Conservation (phyloP, 768 basidiomycete species). For the Rhodotorula kratochvilovae region DNA sequence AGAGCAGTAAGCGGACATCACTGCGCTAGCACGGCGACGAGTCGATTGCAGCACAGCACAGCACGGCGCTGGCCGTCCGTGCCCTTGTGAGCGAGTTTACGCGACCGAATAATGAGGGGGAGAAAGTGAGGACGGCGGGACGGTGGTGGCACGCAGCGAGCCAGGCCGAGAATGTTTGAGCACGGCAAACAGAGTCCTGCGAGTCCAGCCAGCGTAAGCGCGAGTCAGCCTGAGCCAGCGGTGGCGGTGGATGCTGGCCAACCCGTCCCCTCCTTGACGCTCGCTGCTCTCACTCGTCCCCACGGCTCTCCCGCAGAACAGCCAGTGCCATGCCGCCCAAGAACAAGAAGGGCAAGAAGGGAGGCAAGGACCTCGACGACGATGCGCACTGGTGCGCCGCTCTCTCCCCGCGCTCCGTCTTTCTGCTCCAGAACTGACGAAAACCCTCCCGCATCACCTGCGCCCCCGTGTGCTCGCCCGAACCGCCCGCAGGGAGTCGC, state of each 20-base stretch:
- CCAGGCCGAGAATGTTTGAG: accelerated
- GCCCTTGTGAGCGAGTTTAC: too few relatives aligned
- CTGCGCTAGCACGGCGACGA: too few relatives aligned
- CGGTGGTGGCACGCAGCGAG: too few relatives aligned
- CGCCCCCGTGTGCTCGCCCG: not conserved
- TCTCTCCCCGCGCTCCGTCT: not conserved
- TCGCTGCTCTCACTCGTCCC: not conserved
- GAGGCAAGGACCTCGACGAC: slow-evolving; percentile 65
- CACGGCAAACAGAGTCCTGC: not conserved
- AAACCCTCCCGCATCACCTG: not conserved
- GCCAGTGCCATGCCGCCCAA: slow-evolving; percentile 59
- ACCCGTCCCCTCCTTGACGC: too few relatives aligned
- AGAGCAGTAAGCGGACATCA: too few relatives aligned
- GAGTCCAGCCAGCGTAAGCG: too few relatives aligned
- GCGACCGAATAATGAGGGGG: too few relatives aligned
- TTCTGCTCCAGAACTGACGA: not conserved
- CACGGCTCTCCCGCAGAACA: not conserved
- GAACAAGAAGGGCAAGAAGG: slow-evolving; percentile 63
- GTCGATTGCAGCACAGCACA: too few relatives aligned
- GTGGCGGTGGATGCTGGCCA: not conserved
- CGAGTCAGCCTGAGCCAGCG: not conserved
- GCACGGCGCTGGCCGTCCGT: too few relatives aligned
- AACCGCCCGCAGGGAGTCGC: not conserved
- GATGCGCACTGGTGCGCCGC: slow-evolving; percentile 69
- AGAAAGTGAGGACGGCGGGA: not conserved